Conservation (phyloP, 2,329 filamentous ascomycete species). For the Chaetothyriales sp. region DNA sequence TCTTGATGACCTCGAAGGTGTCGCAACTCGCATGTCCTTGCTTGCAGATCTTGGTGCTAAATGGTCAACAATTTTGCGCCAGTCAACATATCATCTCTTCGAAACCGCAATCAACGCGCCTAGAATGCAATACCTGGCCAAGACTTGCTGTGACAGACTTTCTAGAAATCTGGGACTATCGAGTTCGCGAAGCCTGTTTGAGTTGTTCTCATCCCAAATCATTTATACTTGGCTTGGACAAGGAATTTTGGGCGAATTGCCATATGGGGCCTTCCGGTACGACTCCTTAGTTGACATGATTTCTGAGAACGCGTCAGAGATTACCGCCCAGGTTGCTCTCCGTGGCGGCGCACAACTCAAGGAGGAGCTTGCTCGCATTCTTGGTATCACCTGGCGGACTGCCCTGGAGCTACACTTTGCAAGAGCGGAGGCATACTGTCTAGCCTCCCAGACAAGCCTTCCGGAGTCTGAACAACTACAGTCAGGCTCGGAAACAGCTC, state of each 20-base stretch:
- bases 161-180: conserved; percentile 50
- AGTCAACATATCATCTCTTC: conserved; percentile 86
- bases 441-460: conserved; percentile 56
- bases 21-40: conserved; percentile 67
- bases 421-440: conserved; percentile 68
- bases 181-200: conserved; percentile 59
- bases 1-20: conserved; percentile 60
- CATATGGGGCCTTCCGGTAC: conserved; percentile 77
- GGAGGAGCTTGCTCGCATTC: conserved; percentile 41
- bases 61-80: conserved; percentile 76
- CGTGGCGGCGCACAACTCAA: conserved; percentile 53
- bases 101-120: conserved; percentile 68
- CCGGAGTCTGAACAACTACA: conserved; percentile 31
- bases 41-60: conserved; percentile 62
- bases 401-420: conserved; percentile 58
- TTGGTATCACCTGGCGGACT: conserved; percentile 42
- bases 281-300: conserved; percentile 54
- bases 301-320: conserved; percentile 58
- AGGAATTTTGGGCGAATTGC: conserved; percentile 56
- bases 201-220: conserved; percentile 74
- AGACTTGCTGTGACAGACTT: conserved; percentile 54
- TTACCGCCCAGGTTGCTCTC: conserved; percentile 70
- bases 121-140: conserved; percentile 54
- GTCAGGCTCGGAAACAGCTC: conserved; percentile 47
- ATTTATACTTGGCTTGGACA: conserved; percentile 77